These are phyloP conservation scores for Parathielavia hyrcaniae DNA, from an alignment of 495 filamentous ascomycete genomes.

Conservation along the genomic window DNA sequence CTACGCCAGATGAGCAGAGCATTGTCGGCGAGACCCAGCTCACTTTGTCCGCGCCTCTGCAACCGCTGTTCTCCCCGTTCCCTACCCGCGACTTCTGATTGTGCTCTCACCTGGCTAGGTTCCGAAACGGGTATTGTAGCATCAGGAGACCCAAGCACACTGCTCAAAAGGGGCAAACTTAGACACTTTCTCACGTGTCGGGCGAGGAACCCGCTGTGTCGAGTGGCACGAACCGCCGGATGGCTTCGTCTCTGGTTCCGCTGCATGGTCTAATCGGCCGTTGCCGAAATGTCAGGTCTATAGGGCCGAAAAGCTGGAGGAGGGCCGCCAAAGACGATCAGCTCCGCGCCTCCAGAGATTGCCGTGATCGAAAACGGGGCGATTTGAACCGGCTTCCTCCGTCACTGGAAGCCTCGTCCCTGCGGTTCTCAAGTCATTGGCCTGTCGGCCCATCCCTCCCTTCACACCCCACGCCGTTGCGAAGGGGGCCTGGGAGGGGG, in stretches of 20 bases:
- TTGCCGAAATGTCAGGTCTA: slow-evolving; percentile 31
- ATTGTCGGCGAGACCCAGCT: slow-evolving; percentile 1
- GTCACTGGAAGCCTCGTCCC: background rate
- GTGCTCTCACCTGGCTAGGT: slow-evolving; percentile 1
- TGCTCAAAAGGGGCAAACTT: slow-evolving; percentile 10
- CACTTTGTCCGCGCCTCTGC: background rate
- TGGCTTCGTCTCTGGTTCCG: slow-evolving; percentile 27
- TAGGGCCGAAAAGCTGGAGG: slow-evolving; percentile 29
- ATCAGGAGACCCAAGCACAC: background rate
- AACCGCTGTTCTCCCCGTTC: slow-evolving; percentile 15
- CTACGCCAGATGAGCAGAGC: background rate
- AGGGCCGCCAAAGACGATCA: slow-evolving; percentile 17
- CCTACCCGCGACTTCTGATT: slow-evolving; percentile 13
- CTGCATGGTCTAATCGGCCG: slow-evolving; percentile 31
- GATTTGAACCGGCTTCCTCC: slow-evolving; percentile 7
- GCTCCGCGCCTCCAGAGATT: slow-evolving; percentile 15
- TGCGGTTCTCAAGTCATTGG: slow-evolving; percentile 8
- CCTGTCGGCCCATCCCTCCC: background rate
- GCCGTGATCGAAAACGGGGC: slow-evolving; percentile 8
- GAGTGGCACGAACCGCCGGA: slow-evolving; percentile 25
- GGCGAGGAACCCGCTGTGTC: slow-evolving; percentile 17
- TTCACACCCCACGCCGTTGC: background rate
- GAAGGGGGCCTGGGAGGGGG: no score
- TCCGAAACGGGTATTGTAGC: background rate
- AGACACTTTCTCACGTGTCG: slow-evolving; percentile 26